Percentiles rank a stretch among this genome's conserved stretches.
phyloP scores from a whole-genome alignment of 768 basidiomycete genomes.

The Mycena crocata region DNA sequence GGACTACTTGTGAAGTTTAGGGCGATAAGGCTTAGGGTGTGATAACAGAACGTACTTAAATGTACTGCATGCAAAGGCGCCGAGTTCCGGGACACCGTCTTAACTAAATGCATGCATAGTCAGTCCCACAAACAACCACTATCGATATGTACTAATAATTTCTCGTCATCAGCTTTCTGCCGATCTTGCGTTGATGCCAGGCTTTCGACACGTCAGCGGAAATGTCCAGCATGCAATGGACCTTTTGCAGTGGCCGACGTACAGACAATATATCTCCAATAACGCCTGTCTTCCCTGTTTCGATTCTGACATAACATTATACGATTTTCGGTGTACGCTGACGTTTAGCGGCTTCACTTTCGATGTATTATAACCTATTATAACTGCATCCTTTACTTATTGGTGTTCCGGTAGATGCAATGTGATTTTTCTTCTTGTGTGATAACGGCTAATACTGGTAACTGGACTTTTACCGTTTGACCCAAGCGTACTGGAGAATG shows the following conservation, averaged over 20 bases:
- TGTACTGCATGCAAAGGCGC: conserved; percentile 86
- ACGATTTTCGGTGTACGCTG: conserved; percentile 21
- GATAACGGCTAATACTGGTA: conserved; percentile 20
- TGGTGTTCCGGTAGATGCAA: conserved; percentile 28
- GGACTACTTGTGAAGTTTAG: background rate
- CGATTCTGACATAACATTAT: conserved; percentile 31
- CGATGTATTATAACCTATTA: conserved; percentile 31
- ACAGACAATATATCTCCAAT: conserved; percentile 61
- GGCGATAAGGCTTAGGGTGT: background rate
- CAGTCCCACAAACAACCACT: conserved; percentile 47
- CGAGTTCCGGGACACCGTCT: conserved; percentile 80
- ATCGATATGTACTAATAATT: background rate
- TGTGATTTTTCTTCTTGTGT: conserved; percentile 19
- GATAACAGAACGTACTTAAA: conserved; percentile 77
- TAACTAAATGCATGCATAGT: conserved; percentile 95
- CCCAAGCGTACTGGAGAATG: conserved; percentile 83
- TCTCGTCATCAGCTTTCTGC: conserved; percentile 78
- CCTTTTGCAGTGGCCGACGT: conserved; percentile 89
- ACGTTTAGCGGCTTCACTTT: conserved; percentile 3
- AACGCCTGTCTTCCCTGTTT: conserved; percentile 22
- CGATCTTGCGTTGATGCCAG: conserved; percentile 88
- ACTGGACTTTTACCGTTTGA: conserved; percentile 86
- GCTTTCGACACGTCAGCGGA: conserved; percentile 89
- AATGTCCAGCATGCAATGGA: conserved; percentile 91
- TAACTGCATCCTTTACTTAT: conserved; percentile 27